Base-by-base conservation (phyloP, 805 yeast species). In the Tetrapisispora taiwanensis region DNA sequence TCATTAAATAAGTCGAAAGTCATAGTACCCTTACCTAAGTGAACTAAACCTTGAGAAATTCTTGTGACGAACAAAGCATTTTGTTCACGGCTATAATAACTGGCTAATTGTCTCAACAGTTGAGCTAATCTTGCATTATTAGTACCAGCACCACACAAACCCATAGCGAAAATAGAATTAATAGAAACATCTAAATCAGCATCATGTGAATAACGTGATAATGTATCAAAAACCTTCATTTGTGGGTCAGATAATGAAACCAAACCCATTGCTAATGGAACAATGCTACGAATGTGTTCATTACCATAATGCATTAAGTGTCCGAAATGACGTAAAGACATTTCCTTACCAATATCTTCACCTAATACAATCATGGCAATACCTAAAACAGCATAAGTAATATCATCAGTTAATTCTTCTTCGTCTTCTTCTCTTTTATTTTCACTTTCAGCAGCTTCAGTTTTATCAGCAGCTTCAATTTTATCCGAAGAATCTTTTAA, bases 221-320 rank as follows among this genome's bases (percentile, higher is more conserved):
- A 73, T 0, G 97, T 89, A 63, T 92, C 99, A 60, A 87, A 92
- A 14, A 90, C 95, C 67, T 88, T 89, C 84, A 92, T 89, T 67
- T 89, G 92, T 10, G 99, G 95, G 63, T 88, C 83, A 2, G 96
- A 86, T 2, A 94, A 81, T 5, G 95, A 85, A 7, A 90, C 84
- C 48, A 92, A 75, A 42, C 96, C 97, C 89, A 92, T 84, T n/a
- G 98, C 97, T 52, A 92, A 74, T 30, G 99, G 99, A 37, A 92
- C 97, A 17, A 96, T 89, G 55, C 95, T 78, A 56, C 89, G 82
- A 48, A 92, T 85, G 48, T 85, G 75, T 19, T 92, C 79, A 55
- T 86, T 89, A 47, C 99, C 98, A 62, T 92, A 92, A 63, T 92
- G 98, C 95, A 92, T 87, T 64, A 92, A 73, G 66, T 92, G 98